Evolutionary conservation across 805 yeast species (phyloP).

Genomic region (Candida alai): DNA sequence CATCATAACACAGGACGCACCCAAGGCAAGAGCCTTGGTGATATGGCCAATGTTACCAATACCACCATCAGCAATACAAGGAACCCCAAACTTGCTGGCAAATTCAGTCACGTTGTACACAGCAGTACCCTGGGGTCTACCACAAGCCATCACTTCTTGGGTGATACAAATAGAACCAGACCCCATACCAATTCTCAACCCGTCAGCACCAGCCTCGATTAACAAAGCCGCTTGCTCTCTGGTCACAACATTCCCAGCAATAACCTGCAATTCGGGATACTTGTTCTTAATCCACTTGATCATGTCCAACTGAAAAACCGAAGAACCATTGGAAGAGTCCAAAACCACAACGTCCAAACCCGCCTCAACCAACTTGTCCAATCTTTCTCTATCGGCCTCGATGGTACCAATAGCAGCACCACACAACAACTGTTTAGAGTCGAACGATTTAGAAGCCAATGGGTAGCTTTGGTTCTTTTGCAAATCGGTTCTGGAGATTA

Average conservation of each 20-base stretch:
- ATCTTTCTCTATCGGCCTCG: slow-evolving; percentile 81
- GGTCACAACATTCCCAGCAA: slow-evolving; percentile 98
- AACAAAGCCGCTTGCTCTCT: slow-evolving; percentile 98
- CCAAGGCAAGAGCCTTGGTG: slow-evolving; percentile 92
- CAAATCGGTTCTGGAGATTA: slow-evolving; percentile 93
- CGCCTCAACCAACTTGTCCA: slow-evolving; percentile 81
- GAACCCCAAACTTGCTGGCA: slow-evolving; percentile 93
- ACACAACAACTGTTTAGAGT: slow-evolving; percentile 92
- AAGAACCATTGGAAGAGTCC: slow-evolving; percentile 98
- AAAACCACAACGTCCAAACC: slow-evolving; percentile 95
- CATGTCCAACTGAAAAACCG: slow-evolving; percentile 91
- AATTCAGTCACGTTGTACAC: slow-evolving; percentile 92
- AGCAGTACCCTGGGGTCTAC: slow-evolving; percentile 99
- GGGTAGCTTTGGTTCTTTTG: slow-evolving; percentile 95
- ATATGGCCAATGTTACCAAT: slow-evolving; percentile 98
- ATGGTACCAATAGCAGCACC: slow-evolving; percentile 99
- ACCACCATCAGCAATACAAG: slow-evolving; percentile 99
- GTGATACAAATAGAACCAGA: slow-evolving; percentile 99
- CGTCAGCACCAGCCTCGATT: slow-evolving; percentile 96
- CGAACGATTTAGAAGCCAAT: slow-evolving; percentile 86
- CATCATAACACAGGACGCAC: slow-evolving; percentile 98
- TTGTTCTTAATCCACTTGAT: slow-evolving; percentile 83
- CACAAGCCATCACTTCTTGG: slow-evolving; percentile 99
- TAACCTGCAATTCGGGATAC: slow-evolving; percentile 76
- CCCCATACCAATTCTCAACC: slow-evolving; percentile 99